These are phyloP conservation scores for Lepidium sativum DNA, from an alignment of 345 rosid genomes.

Conservation along the genomic window DNA sequence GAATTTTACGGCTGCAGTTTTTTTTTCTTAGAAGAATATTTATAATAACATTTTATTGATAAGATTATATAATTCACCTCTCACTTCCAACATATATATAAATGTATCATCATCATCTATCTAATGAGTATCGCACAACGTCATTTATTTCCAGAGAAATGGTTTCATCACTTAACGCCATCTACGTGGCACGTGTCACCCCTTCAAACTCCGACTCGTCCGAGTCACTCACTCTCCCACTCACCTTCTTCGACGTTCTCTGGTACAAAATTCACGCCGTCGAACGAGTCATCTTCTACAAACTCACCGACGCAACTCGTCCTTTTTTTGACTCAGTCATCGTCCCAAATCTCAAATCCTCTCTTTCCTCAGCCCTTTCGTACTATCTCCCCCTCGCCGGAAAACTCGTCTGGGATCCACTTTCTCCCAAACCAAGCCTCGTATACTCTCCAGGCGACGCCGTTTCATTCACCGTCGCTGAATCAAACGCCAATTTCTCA, in stretches of 20 bases:
- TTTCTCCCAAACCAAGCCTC: constrained; percentile 5
- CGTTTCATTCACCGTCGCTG: constrained; percentile 33
- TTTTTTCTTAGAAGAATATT: no score
- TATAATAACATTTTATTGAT: no score
- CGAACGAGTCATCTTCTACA: constrained; percentile 34
- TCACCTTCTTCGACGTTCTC: constrained; percentile 23
- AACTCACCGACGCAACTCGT: constrained; percentile 12
- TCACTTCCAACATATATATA: neutral
- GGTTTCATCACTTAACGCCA: neutral
- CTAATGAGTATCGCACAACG: neutral
- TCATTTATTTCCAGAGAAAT: neutral
- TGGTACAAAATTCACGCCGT: constrained; percentile 22
- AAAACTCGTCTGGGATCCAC: constrained; percentile 19
- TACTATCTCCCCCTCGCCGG: constrained; percentile 39
- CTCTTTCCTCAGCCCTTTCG: constrained; percentile 28
- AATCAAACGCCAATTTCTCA: constrained; percentile 24
- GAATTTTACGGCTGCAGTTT: neutral
- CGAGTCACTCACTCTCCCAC: constrained; percentile 23
- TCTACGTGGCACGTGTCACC: constrained; percentile 16
- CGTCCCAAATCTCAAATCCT: constrained; percentile 29
- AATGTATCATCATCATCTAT: neutral
- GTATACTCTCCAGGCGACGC: constrained; percentile 9
- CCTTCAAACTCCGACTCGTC: constrained; percentile 17
- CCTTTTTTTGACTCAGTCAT: constrained; percentile 28
- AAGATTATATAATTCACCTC: neutral